These are phyloP conservation scores for Pseudovirgaria hyperparasitica DNA, from an alignment of 2,329 filamentous ascomycete species.

Conservation along the genomic window DNA sequence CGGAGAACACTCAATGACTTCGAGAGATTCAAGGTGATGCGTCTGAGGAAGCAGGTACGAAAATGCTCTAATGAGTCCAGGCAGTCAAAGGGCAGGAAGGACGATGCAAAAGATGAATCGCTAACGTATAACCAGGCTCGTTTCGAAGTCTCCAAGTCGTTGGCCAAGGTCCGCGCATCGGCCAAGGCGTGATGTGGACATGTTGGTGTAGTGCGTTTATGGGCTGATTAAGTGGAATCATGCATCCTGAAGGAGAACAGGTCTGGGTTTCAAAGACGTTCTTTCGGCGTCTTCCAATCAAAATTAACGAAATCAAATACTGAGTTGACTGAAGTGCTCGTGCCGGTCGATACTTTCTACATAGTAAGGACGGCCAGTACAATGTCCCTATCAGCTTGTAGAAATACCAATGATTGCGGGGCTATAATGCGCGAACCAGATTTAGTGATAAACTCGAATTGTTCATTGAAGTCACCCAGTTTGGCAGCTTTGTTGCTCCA, in stretches of 20 bases:
- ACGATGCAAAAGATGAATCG: neutral
- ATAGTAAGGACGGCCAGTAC: too few species aligned
- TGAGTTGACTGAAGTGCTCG: too few species aligned
- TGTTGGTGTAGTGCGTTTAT: neutral
- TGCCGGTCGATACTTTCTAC: too few species aligned
- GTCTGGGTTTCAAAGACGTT: too few species aligned
- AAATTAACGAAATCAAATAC: neutral
- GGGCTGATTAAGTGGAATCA: too few species aligned
- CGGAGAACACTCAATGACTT: slow-evolving; percentile 93
- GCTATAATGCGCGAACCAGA: too few species aligned
- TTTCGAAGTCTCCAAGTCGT: slow-evolving; percentile 94
- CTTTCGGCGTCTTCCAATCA: neutral
- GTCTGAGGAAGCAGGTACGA: slow-evolving; percentile 95
- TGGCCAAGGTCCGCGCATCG: slow-evolving; percentile 61
- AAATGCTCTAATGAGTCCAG: slow-evolving; percentile 3
- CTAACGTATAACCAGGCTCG: slow-evolving; percentile 44
- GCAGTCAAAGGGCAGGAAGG: slow-evolving; percentile 9
- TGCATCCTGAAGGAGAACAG: too few species aligned
- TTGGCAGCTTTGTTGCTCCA: too few species aligned
- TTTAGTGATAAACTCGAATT: too few species aligned
- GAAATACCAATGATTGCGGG: too few species aligned
- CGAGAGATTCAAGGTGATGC: slow-evolving; percentile 99
- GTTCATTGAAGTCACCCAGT: too few species aligned
- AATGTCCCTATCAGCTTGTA: too few species aligned
- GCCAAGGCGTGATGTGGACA: slow-evolving; percentile 19